A percentile compares a stretch with the other conserved stretches of the same genome.
Conservation (phyloP, 179 eudicot genomes). For the Dionaea muscipula region DNA sequence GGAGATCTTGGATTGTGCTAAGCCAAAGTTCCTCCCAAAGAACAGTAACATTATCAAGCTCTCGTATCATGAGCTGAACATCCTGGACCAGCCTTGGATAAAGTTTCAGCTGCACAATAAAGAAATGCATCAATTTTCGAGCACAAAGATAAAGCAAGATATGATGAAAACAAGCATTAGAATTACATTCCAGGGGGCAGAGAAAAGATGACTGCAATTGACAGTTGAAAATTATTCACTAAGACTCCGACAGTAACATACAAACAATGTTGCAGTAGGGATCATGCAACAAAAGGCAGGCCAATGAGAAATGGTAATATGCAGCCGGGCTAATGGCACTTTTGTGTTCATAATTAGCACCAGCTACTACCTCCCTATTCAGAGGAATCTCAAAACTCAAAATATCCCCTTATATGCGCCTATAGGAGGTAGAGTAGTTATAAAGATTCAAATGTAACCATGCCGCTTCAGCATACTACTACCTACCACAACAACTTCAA, state of each 20-base stretch:
- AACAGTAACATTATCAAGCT: constrained; percentile 90
- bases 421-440: too few species aligned
- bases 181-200: not conserved
- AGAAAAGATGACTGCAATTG: not conserved
- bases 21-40: constrained; percentile 99
- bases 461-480: not conserved
- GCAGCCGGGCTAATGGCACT: too few species aligned
- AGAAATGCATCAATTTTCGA: constrained; percentile 9
- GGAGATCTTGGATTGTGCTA: constrained; percentile 97
- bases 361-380: too few species aligned
- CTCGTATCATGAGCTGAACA: constrained; percentile 87
- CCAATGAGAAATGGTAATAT: too few species aligned
- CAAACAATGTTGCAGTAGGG: not conserved
- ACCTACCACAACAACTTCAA: not conserved
- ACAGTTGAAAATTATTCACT: too few species aligned
- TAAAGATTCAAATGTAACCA: too few species aligned
- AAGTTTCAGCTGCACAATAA: constrained; percentile 61
- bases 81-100: constrained; percentile 86
- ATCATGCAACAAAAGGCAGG: too few species aligned
- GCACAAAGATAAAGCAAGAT: not conserved
- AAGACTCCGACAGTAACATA: not conserved
- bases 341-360: too few species aligned
- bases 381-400: too few species aligned
- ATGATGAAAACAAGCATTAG: not conserved
- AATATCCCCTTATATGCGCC: too few species aligned